A percentile compares a stretch with the other conserved stretches of the same genome.
Evolutionary conservation across 306 rosid species (phyloP).

Genomic region (Glycyrrhiza uralensis): DNA sequence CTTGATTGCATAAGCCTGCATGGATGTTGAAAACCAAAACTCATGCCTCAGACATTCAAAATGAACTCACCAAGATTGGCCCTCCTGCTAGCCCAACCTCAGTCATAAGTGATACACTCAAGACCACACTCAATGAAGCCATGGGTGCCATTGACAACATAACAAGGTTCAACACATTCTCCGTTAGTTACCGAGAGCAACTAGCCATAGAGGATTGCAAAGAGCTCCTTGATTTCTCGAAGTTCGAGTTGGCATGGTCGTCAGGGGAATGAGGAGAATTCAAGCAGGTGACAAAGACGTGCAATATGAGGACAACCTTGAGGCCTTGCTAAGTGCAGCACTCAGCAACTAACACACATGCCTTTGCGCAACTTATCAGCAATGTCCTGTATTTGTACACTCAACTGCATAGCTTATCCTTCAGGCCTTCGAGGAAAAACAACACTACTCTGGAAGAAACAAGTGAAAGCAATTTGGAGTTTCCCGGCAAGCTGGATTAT

Average conservation of each 20-base stretch:
- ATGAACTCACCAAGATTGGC: slow-evolving; percentile 45
- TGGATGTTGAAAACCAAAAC: slow-evolving; percentile 46
- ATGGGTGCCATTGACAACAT: slow-evolving; percentile 56
- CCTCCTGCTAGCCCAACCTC: slow-evolving; percentile 46
- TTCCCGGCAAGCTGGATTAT: no score
- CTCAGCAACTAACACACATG: slow-evolving; percentile 94
- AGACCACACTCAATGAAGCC: slow-evolving; percentile 61
- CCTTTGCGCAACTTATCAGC: slow-evolving; percentile 74
- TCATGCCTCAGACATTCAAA: slow-evolving; percentile 62
- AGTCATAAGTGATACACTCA: slow-evolving; percentile 63
- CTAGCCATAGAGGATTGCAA: slow-evolving; percentile 83
- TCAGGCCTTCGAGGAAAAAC: slow-evolving; percentile 48
- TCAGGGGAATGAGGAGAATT: slow-evolving; percentile 67
- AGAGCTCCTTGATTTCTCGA: slow-evolving; percentile 86
- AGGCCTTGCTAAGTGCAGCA: slow-evolving; percentile 96
- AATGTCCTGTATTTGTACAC: slow-evolving; percentile 75
- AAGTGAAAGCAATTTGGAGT: slow-evolving; percentile 13
- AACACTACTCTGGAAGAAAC: neutral
- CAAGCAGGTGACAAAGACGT: slow-evolving; percentile 40
- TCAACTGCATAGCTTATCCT: slow-evolving; percentile 60
- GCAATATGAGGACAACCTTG: slow-evolving; percentile 60
- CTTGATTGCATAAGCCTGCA: slow-evolving; percentile 63
- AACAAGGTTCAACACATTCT: slow-evolving; percentile 61
- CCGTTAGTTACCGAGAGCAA: slow-evolving; percentile 68
- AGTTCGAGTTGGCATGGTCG: slow-evolving; percentile 86